Base-by-base conservation (phyloP, 2,329 filamentous ascomycete species). In the Cytospora piceae region DNA sequence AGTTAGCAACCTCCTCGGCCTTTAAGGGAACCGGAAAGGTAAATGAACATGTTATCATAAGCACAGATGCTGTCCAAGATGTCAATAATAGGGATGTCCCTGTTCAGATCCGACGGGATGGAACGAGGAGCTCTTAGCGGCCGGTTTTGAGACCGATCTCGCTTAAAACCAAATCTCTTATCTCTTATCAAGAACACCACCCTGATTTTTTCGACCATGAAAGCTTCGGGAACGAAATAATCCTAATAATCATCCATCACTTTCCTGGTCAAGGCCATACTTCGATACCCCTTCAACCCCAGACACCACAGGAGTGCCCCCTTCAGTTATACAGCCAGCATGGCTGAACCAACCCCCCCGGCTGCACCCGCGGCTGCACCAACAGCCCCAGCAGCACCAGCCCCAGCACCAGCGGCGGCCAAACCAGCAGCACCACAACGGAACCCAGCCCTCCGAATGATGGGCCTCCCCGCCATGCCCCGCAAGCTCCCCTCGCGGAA, bases 401-500 rank as follows among this genome's bases (percentile, higher is more conserved):
- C 68, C 58, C 61, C 71, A 56, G 61, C 70, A 54, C 65, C 75
- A 59, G 67, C 77, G 59, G 69, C 58, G 27, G 20, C 42, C 42
- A 67, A 76, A 61, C 68, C 58, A 29, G 73, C 69, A 17, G 69
- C 69, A 53, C 52, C 65, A 56, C 77, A 82, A 72, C 82, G 85
- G 58, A 94, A 94, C 78, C 90, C 89, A 53, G 90, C 88, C 62
- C 86, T 92, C 72, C 87, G 86, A 69, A 91, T 92, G 85, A 87
- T 95, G 80, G 94, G 94, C 65, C 82, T 99, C 66, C 94, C 94
- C 59, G 91, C 90, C 71, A 86, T 97, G 68, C 90, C 91, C 67
- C 85, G 89, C 72, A 93, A 88, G 77, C 87, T 99, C 22, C 95
- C 95, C 9, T 98, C 94, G 22, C 91, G 95, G 68, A 98, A 98